Base-by-base conservation (phyloP, 495 filamentous ascomycete genomes). In the Massariosphaeria phaeospora region DNA sequence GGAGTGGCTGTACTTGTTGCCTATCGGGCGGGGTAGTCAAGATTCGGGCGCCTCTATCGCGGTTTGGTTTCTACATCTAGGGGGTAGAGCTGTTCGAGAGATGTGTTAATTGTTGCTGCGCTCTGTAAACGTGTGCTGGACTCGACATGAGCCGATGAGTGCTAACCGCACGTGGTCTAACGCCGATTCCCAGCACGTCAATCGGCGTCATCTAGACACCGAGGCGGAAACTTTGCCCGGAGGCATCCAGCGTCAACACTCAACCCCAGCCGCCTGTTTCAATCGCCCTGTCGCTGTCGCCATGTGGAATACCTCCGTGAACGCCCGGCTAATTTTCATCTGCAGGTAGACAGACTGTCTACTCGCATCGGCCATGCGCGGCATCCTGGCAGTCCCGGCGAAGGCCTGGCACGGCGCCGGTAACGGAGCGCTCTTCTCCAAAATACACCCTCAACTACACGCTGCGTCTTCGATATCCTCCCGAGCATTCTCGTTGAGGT, bases 391-490 rank as follows among this genome's bases (percentile, higher is more conserved):
- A 21, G 15, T 63, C 52, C 52, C 53, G 34, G 58, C 48, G 33
- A 57, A 58, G 45, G 66, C 66, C 30, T 70, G 66, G 66, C 60
- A 66, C 31, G 61, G 66, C 43, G 39, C 59, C 24, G 66, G 68
- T 3, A 67, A 67, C 45, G 68, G 68, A 47, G 64, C 66, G 55
- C 60, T 67, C 9, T 67, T 68, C 43, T 63, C 66, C 1, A 63
- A 53, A 27, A 70, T 64, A 68, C 61, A 58, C 48, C 36, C 36
- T 20, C 57, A 35, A 27, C 12, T 15, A 20, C 34, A 21, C 23
- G 29, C 52, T 11, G 36, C 41, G 11, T 47, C 44, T 10, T 21
- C 24, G 20, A 25, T 49, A n/a, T 21, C 36, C 7, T 31, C 29
- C 23, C 10, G 39, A 34, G 41, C 46, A 6, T 51, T 49, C 18